These are phyloP conservation scores for Macrocybe gigantea DNA, from an alignment of 768 basidiomycete species.

Conservation along the genomic window DNA sequence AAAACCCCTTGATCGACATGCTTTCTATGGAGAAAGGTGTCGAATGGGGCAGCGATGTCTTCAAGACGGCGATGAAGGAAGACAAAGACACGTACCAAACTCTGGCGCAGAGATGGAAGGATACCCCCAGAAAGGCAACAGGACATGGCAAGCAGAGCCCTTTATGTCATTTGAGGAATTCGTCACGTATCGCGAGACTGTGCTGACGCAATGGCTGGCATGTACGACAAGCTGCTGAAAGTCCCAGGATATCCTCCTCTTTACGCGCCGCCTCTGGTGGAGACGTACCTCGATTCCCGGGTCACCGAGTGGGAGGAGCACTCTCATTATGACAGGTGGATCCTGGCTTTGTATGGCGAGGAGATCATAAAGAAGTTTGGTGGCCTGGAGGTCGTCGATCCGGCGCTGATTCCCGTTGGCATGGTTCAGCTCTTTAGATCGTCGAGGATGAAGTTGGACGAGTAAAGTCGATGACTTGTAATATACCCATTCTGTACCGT, in stretches of 20 bases:
- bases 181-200: slow-evolving; percentile 7
- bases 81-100: slow-evolving; percentile 18
- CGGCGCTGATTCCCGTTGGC: slow-evolving; percentile 32
- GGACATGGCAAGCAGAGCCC: background rate
- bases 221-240: slow-evolving; percentile 8
- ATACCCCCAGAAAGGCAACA: background rate
- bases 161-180: slow-evolving; percentile 12
- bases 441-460: slow-evolving; percentile 25
- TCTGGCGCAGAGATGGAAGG: slow-evolving; percentile 20
- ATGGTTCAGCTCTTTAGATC: slow-evolving; percentile 33
- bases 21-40: slow-evolving; percentile 19
- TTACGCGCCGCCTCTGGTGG: slow-evolving; percentile 2
- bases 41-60: slow-evolving; percentile 5
- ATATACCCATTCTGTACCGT: background rate
- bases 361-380: slow-evolving; percentile 34
- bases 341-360: slow-evolving; percentile 31
- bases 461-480: slow-evolving; percentile 11
- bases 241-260: background rate
- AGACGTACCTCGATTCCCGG: background rate
- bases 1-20: slow-evolving; percentile 31
- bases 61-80: slow-evolving; percentile 14
- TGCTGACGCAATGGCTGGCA: slow-evolving; percentile 7
- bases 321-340: slow-evolving; percentile 29
- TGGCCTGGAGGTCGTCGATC: slow-evolving; percentile 31
- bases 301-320: slow-evolving; percentile 7